These are phyloP conservation scores for Sclerotinia spermophila DNA, from an alignment of 2,329 filamentous ascomycete genomes.

Conservation along the genomic window DNA sequence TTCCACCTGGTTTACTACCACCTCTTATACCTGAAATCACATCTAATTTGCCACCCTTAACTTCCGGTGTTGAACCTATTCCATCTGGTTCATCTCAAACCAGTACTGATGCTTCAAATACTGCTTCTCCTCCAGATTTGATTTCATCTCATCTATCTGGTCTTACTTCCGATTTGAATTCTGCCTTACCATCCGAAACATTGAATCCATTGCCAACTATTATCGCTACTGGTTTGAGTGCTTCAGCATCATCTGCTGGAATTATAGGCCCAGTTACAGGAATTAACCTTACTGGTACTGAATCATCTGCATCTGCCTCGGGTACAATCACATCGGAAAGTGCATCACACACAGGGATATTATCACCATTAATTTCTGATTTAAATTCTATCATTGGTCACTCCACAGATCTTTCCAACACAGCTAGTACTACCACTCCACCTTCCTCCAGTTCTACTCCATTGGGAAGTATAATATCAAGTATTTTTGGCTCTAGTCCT, in stretches of 20 bases:
- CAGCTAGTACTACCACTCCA: not conserved
- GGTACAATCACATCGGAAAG: not conserved
- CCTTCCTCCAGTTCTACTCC: conserved; percentile 2
- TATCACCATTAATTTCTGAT: not conserved
- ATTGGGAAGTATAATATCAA: conserved; percentile 21
- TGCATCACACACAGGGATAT: not conserved
- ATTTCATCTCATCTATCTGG: not conserved
- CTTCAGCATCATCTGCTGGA: conserved; percentile 12
- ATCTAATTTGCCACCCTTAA: conserved; percentile 11
- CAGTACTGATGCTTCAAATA: not conserved
- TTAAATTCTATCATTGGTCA: conserved; percentile 6
- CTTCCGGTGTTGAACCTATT: not conserved
- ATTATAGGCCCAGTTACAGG: conserved; percentile 14
- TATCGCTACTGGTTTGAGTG: conserved; percentile 14
- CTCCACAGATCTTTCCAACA: not conserved
- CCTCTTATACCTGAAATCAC: not conserved
- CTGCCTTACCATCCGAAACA: not conserved
- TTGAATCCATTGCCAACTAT: not conserved
- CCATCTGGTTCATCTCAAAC: conserved; percentile 14
- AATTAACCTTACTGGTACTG: not conserved
- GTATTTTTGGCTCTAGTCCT: conserved; percentile 17
- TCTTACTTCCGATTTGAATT: not conserved
- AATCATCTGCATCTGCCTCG: not conserved
- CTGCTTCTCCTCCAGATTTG: not conserved
- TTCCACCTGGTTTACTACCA: not conserved